These are phyloP conservation scores for Didymella glomerata DNA, from an alignment of 2,329 filamentous ascomycete species.

Conservation along the genomic window DNA sequence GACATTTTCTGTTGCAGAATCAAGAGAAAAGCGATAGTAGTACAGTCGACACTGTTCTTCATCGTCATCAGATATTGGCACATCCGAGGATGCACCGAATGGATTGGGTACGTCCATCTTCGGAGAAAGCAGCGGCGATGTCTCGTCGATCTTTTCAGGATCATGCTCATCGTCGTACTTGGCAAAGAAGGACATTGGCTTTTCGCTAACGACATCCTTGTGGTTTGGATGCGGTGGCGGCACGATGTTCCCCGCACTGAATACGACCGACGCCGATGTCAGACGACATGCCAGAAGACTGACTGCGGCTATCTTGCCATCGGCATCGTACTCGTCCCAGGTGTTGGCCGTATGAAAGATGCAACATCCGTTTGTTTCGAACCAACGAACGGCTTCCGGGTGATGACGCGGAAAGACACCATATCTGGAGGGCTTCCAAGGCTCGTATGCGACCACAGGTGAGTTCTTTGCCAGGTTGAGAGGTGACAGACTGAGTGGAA, in stretches of 20 bases:
- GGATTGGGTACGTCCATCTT: constrained; percentile 12
- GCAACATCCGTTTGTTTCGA: constrained; percentile 71
- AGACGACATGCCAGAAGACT: constrained; percentile 73
- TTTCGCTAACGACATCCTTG: constrained; percentile 44
- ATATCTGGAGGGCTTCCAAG: constrained; percentile 66
- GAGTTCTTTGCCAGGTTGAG: constrained; percentile 65
- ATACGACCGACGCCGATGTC: constrained; percentile 71
- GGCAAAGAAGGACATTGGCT: constrained; percentile 58
- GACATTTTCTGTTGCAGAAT: constrained; percentile 36
- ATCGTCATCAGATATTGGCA: constrained; percentile 53
- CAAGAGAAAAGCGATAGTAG: constrained; percentile 69
- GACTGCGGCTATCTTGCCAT: constrained; percentile 56
- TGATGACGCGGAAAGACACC: constrained; percentile 71
- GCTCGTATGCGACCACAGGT: constrained; percentile 68
- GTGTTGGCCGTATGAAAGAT: constrained; percentile 78
- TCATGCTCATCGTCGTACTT: constrained; percentile 51
- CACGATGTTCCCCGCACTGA: constrained; percentile 69
- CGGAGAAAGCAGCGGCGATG: constrained; percentile 28
- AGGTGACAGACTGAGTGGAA: constrained; percentile 72
- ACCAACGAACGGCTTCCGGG: constrained; percentile 69
- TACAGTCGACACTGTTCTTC: constrained; percentile 74
- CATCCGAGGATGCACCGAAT: constrained; percentile 21
- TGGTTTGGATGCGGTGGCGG: constrained; percentile 55
- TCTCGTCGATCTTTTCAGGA: constrained; percentile 40
- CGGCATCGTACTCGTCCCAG: constrained; percentile 64